These are phyloP conservation scores for Penicillium cataractarum DNA, from an alignment of 495 filamentous ascomycete genomes.

Conservation along the genomic window DNA sequence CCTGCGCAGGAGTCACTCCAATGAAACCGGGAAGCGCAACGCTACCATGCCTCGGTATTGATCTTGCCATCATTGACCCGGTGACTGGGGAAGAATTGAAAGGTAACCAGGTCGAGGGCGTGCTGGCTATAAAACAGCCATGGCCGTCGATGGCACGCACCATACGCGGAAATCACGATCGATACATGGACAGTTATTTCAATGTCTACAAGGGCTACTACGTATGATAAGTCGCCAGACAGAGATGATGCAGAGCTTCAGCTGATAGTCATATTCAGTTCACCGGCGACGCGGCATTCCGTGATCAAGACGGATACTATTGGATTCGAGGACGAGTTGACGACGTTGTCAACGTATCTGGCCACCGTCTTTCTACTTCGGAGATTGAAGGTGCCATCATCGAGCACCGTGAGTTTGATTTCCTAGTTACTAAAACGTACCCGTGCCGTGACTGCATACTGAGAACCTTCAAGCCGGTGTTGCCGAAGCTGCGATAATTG, in stretches of 20 bases:
- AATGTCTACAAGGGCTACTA: slow-evolving; percentile 41
- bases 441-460: no score
- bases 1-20: slow-evolving; percentile 39
- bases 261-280: slow-evolving; percentile 54
- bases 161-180: slow-evolving; percentile 85
- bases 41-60: slow-evolving; percentile 80
- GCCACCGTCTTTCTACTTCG: slow-evolving; percentile 86
- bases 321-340: slow-evolving; percentile 92
- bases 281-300: slow-evolving; percentile 85
- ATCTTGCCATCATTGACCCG: slow-evolving; percentile 87
- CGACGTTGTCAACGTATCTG: slow-evolving; percentile 89
- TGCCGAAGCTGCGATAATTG: slow-evolving; percentile 86
- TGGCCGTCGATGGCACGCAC: slow-evolving; percentile 94
- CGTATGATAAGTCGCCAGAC: background rate
- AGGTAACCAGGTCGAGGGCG: slow-evolving; percentile 87
- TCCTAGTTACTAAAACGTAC: background rate
- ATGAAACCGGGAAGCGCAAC: slow-evolving; percentile 45
- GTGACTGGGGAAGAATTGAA: slow-evolving; percentile 79
- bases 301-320: slow-evolving; percentile 92
- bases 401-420: slow-evolving; percentile 57
- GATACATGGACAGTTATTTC: slow-evolving; percentile 91
- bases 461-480: slow-evolving; percentile 51
- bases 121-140: slow-evolving; percentile 87
- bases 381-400: slow-evolving; percentile 90
- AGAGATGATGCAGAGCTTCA: no score